These are phyloP conservation scores for Eucalyptus dawsonii DNA, from an alignment of 345 rosid species.

Conservation along the genomic window DNA sequence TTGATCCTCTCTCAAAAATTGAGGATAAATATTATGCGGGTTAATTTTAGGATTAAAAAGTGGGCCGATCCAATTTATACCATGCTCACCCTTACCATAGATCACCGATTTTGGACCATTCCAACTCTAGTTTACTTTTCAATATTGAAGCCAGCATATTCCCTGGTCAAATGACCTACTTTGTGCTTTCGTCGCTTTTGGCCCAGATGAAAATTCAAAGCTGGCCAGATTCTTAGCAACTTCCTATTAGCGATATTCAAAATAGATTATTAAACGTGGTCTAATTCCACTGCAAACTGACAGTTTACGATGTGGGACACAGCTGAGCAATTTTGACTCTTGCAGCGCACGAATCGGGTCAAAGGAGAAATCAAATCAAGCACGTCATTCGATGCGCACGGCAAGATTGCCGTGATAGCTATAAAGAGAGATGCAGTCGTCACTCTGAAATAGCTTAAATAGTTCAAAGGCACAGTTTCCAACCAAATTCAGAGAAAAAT, in stretches of 20 bases:
- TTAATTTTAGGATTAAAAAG: too few species aligned
- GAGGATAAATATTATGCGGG: too few species aligned
- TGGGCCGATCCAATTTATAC: too few species aligned
- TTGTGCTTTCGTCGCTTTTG: neutral
- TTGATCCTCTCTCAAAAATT: too few species aligned
- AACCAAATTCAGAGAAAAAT: neutral
- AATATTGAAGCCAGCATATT: neutral
- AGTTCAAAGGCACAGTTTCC: neutral
- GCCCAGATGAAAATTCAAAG: neutral
- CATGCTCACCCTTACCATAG: fast-evolving
- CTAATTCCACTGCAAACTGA: too few species aligned
- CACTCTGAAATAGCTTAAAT: neutral
- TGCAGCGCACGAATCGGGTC: neutral
- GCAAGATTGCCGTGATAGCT: neutral
- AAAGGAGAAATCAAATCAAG: neutral
- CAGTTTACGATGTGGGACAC: neutral
- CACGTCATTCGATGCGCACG: neutral
- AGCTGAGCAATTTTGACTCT: neutral
- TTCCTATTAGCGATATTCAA: neutral
- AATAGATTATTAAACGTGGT: too few species aligned
- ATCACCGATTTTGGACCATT: neutral
- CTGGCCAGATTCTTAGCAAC: neutral
- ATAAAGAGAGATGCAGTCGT: neutral
- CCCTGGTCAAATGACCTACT: neutral
- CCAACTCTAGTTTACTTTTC: neutral